A percentile compares a stretch with the other conserved stretches of the same genome.
Evolutionary conservation across 176 grass and related monocot species (phyloP).

Genomic region (Miscanthus lutarioriparius): DNA sequence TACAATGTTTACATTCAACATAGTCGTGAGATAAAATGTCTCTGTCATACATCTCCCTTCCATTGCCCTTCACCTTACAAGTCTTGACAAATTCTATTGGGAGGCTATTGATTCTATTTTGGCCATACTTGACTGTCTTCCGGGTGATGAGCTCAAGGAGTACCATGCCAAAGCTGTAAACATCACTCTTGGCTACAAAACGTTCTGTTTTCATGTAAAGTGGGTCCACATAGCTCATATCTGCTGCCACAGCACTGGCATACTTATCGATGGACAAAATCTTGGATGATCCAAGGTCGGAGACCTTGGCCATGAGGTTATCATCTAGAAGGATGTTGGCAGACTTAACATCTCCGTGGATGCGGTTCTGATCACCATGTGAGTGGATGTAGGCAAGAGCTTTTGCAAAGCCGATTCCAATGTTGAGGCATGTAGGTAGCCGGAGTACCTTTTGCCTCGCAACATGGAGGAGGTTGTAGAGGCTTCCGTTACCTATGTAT

Average conservation of each 20-base stretch:
- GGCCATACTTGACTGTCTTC: neutral
- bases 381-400: neutral
- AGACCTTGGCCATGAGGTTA: neutral
- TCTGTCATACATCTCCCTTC: neutral
- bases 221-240: too few species aligned
- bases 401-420: neutral
- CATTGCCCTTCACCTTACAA: neutral
- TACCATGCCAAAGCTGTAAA: neutral
- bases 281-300: slow-evolving; percentile 26
- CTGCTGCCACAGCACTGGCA: too few species aligned
- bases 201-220: too few species aligned
- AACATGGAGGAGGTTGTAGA: too few species aligned
- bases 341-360: slow-evolving; percentile 50
- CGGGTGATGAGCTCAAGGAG: neutral
- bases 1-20: neutral
- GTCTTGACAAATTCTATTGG: neutral
- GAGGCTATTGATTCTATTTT: neutral
- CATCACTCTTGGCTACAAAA: neutral
- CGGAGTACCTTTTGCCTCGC: neutral
- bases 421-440: neutral
- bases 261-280: neutral
- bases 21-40: neutral
- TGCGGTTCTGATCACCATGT: neutral
- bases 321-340: slow-evolving; percentile 51
- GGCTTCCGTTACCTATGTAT: too few species aligned